Base-by-base conservation (phyloP, 2,329 filamentous ascomycete species). In the Fusarium paranaense region DNA sequence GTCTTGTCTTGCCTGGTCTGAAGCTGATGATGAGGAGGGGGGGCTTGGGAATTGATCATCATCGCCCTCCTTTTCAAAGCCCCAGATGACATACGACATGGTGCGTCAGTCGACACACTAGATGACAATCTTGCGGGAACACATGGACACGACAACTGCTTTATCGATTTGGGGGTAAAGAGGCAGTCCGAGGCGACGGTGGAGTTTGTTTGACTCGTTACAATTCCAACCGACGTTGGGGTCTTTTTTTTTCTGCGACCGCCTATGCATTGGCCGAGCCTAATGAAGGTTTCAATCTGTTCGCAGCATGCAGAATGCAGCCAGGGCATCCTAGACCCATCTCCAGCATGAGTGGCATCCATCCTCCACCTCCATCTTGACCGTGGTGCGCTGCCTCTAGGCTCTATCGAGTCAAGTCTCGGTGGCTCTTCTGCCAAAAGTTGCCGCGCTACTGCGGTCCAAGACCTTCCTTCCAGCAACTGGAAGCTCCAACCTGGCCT, bases 381-480 rank as follows among this genome's bases (percentile, higher is more conserved):
- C 57, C 45, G 59, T n/a, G 25, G 57, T 61, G 54, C 35, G 50
- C 57, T 30, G 8, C 64, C 52, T 30, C 70, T 77, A 70, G 58
- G 45, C 76, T 65, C 60, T 38, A 75, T 78, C 66, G 54, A 78
- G 75, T 64, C 72, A 78, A 77, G 76, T 54, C 47, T 61, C 45
- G 52, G 62, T 69, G 64, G 64, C 64, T 57, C 27, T 64, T 67
- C 60, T 72, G 61, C 59, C 58, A 62, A 68, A 56, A 69, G 62
- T 62, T 64, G 45, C 60, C 35, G 59, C 77, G 72, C 77, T 78
- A 78, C 74, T 78, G 68, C 70, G 63, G 64, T 64, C 67, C 63
- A 69, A 61, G 71, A 69, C 70, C 72, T 79, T 79, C 75, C 76
- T 76, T 78, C 62, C 68, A 69, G 74, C 66, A 60, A 54, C 66